Base-by-base conservation (phyloP, 495 filamentous ascomycete genomes). In the Aspergillus cavernicola region DNA sequence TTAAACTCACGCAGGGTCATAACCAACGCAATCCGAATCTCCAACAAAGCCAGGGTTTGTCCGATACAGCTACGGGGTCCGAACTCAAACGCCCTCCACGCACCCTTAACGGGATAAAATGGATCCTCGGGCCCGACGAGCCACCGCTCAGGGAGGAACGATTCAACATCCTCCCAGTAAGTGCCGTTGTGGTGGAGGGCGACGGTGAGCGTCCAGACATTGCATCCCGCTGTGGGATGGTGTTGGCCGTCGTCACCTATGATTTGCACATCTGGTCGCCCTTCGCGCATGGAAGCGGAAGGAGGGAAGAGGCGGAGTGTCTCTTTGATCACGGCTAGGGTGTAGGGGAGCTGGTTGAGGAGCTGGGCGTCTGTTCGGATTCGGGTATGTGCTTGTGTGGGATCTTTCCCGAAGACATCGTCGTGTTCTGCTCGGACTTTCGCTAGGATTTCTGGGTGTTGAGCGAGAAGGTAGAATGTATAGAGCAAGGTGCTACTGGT, bases 21-120 rank as follows among this genome's bases (percentile, higher is more conserved):
- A 1, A 62, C 69, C 24, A 75, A 39, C 2, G 65, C 64, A 18
- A 71, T 39, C 52, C 63, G 63, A 16, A 79, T 28, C 42, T 80
- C 74, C 6, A 69, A 11, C 52, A 65, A 52, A 0, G 64, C 74
- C 5, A 79, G 48, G 24, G 71, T 71, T 53, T 78, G 74, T 0
- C 75, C 76, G n/a, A 79, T 75, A 41, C 77, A 80, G 29, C 66
- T 65, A 22, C 74, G 55, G n/a, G 72, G 73, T 0, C 77, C 77
- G 9, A 66, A 58, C 57, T 73, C 68, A 20, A 79, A 80, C 3
- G 73, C 63, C 9, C 74, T 57, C 52, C 57, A 78, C 2, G 66
- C 59, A 22, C 65, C 69, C 41, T 67, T 66, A 1, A 37, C 29
- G 6, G 65, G 65, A 39, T 64, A 58, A 4, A 66, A 33, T 3